Base-by-base conservation (phyloP, 2,329 filamentous ascomycete genomes). In the Cordyceps cicadae region DNA sequence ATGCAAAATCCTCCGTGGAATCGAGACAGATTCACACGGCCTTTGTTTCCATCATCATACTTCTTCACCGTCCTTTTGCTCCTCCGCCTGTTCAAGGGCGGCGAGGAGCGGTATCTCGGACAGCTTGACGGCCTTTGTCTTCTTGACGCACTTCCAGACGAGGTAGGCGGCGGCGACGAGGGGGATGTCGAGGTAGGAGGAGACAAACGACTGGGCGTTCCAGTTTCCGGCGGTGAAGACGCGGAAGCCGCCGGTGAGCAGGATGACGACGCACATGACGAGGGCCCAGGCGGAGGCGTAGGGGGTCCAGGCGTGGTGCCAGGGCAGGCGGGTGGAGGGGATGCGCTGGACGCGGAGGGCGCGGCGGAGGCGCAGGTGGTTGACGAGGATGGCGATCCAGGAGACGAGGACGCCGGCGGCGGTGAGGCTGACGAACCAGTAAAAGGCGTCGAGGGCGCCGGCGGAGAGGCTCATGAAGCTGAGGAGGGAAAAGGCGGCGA, bases 241-340 rank as follows among this genome's bases (percentile, higher is more conserved):
- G 2, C 75, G 68, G 65, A 91, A 91, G 0, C 88, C 88, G 43
- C 84, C 83, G 4, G 88, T 91, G 46, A 91, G 76, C 3, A 92
- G 74, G 62, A 90, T 86, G 46, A 88, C 71, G 32, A 85, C 74
- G 67, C 80, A 83, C 76, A 86, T 82, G 63, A 77, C 68, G 5
- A 92, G 75, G 0, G 83, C 82, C 9, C 75, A 72, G 65, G 79
- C 86, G 0, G 88, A 88, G 14, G 79, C 81, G 64, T 85, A 86
- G 14, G 78, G 67, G 5, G 85, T 87, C 79, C 84, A 87, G 17
- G 74, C 77, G 65, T 86, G 86, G 68, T 83, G 75, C 85, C 85
- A 88, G 0, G 85, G 86, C 32, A 88, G 70, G 5, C 76, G 74
- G 7, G 68, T 67, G 0, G 72, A 61, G 0, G 79, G 72, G 34